A percentile compares a stretch with the other conserved stretches of the same genome.
Evolutionary conservation across 768 basidiomycete genomes (phyloP).

Genomic region (Rhizopogon vinicolor): DNA sequence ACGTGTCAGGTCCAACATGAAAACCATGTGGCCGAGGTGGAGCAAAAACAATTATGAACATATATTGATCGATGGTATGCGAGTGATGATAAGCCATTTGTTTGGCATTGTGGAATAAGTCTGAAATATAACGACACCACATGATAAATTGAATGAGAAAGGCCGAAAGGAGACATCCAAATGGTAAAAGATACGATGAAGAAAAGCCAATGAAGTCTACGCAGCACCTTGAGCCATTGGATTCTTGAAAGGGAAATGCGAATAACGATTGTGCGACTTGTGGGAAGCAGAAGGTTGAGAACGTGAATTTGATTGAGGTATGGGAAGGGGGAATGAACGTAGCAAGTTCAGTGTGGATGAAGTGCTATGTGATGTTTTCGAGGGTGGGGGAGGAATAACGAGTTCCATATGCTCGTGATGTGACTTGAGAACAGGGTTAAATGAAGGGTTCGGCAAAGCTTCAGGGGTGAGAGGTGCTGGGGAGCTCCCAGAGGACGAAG

Average conservation of each 20-base stretch:
- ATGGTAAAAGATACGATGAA: neutral
- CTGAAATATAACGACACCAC: slow-evolving; percentile 32
- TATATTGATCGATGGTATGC: neutral
- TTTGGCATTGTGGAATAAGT: slow-evolving; percentile 23
- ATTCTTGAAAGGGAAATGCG: slow-evolving; percentile 15
- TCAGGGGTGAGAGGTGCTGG: slow-evolving; percentile 29
- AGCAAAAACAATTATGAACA: neutral
- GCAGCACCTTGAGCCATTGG: slow-evolving; percentile 19
- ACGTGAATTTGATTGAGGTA: slow-evolving; percentile 19
- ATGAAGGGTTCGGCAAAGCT: slow-evolving; percentile 14
- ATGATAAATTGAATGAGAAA: neutral
- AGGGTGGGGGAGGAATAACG: slow-evolving; percentile 18
- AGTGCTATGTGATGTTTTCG: slow-evolving; percentile 19
- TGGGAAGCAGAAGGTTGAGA: slow-evolving; percentile 15
- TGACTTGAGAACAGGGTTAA: slow-evolving; percentile 18
- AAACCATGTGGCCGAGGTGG: neutral
- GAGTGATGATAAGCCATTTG: slow-evolving; percentile 3
- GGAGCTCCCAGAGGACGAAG: slow-evolving; percentile 30
- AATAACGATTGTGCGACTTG: slow-evolving; percentile 21
- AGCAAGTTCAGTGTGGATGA: slow-evolving; percentile 39
- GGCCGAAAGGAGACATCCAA: neutral
- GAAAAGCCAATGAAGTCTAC: slow-evolving; percentile 7
- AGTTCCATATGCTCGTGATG: slow-evolving; percentile 23
- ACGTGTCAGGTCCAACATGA: neutral
- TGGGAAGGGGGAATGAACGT: slow-evolving; percentile 44